Conservation (phyloP, 2,329 filamentous ascomycete genomes). For the Tolypocladium inflatum region DNA sequence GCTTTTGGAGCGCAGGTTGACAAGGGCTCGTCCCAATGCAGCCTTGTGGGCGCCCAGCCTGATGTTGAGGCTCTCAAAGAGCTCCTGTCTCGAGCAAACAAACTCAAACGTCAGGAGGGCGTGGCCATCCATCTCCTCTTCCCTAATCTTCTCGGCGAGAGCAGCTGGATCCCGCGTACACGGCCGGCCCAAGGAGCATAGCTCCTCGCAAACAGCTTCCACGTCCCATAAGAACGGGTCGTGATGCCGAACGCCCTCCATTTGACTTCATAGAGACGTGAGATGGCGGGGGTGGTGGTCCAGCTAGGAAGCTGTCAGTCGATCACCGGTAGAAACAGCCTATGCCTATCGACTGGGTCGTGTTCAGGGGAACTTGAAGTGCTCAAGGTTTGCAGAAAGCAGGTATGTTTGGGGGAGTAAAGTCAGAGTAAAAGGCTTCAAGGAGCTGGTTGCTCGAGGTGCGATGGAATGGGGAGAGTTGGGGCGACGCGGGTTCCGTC, state of each 20-base stretch:
- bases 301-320: neutral
- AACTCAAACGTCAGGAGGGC: constrained; percentile 50
- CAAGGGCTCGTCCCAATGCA: constrained; percentile 48
- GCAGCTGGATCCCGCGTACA: constrained; percentile 37
- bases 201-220: constrained; percentile 54
- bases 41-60: constrained; percentile 46
- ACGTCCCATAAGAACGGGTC: constrained; percentile 72
- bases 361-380: neutral
- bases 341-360: neutral
- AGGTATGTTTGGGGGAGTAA: too few species aligned
- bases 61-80: constrained; percentile 46
- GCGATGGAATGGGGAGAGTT: neutral
- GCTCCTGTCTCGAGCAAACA: constrained; percentile 36
- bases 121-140: constrained; percentile 57
- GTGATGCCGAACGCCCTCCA: constrained; percentile 18
- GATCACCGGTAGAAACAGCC: too few species aligned
- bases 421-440: neutral
- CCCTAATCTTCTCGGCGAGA: constrained; percentile 46
- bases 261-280: constrained; percentile 7
- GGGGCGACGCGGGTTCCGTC: neutral
- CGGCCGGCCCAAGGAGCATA: constrained; percentile 47
- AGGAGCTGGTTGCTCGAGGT: neutral
- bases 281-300: neutral
- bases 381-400: neutral
- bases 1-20: constrained; percentile 44